Percentiles rank a stretch among this genome's conserved stretches.
These are phyloP conservation scores for Macrophomina phaseolina DNA, from an alignment of 2,329 filamentous ascomycete species.

Conservation along the genomic window DNA sequence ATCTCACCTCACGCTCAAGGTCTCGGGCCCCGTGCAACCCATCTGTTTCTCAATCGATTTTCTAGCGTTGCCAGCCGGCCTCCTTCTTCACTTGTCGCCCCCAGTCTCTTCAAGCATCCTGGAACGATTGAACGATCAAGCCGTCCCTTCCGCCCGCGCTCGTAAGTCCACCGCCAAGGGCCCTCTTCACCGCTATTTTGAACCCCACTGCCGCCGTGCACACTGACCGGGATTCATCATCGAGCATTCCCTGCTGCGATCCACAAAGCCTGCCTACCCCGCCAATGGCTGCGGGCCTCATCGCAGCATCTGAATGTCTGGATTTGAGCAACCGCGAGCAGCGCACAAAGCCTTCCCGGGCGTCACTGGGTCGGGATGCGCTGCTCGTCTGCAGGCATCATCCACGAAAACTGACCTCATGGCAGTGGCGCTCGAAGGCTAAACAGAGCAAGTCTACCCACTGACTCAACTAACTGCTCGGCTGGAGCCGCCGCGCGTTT, in stretches of 20 bases:
- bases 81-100: slow-evolving; percentile 26
- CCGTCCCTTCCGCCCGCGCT: slow-evolving; percentile 28
- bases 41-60: slow-evolving; percentile 27
- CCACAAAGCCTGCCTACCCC: slow-evolving; percentile 26
- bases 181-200: slow-evolving; percentile 28
- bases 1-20: slow-evolving; percentile 27
- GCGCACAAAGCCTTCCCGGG: slow-evolving; percentile 21
- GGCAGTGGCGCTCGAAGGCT: neutral
- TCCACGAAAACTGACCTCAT: slow-evolving; percentile 11
- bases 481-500: slow-evolving; percentile 26
- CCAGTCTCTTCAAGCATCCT: slow-evolving; percentile 23
- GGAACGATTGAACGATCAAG: slow-evolving; percentile 14
- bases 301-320: slow-evolving; percentile 22
- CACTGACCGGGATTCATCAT: slow-evolving; percentile 23
- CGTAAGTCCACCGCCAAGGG: slow-evolving; percentile 16
- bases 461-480: slow-evolving; percentile 20
- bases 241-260: slow-evolving; percentile 23
- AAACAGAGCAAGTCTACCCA: slow-evolving; percentile 15
- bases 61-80: slow-evolving; percentile 25
- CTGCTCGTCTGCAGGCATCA: slow-evolving; percentile 19
- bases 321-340: slow-evolving; percentile 25
- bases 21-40: slow-evolving; percentile 25
- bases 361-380: slow-evolving; percentile 18
- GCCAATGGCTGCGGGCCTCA: slow-evolving; percentile 23
- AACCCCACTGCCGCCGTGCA: slow-evolving; percentile 23